Base-by-base conservation (phyloP, 2,329 filamentous ascomycete genomes). In the Aspergillus candidus region DNA sequence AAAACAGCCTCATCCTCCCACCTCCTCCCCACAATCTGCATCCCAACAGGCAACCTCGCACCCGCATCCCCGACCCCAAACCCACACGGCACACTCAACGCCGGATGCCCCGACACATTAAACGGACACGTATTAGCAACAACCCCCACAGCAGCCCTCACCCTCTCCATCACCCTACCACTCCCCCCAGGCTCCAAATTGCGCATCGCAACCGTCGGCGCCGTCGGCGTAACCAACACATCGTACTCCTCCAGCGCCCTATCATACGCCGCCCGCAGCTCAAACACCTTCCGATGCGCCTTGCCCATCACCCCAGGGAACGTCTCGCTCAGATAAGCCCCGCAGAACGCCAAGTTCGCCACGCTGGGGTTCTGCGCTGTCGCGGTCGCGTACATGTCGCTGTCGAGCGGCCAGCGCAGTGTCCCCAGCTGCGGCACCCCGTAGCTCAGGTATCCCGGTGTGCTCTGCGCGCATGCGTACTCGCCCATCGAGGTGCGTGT, bases 71-170 rank as follows among this genome's bases (percentile, higher is more conserved):
- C 17, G n/a, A 44, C 39, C 32, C 43, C 43, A 38, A 52, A 56
- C 3, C 71, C 57, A 31, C 67, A 68, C 4, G 74, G 74, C 46
- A 78, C 70, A 32, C 62, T 68, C 55, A 77, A 55, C 0, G 66
- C 74, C 3, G 73, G 73, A 58, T 77, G 73, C 0, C 73, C 74
- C 1, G 73, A 75, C 4, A 71, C 54, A 58, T 77, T 76, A 53
- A 77, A 77, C 3, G 69, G 66, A 29, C 63, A 66, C 0, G 73
- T 71, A 42, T 72, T 75, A 45, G 66, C 59, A 7, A 68, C 70
- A 8, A 70, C 65, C 3, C 72, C 72, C 32, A 77, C 66, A 2
- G 70, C 67, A 5, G 67, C 61, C 38, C 65, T 63, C 41, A 71
- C 63, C 52, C 72, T 70, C 11, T 71, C 68, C 47, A 62, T 60